Percentiles rank a stretch among this genome's conserved stretches.
These are phyloP conservation scores for Colletotrichum sansevieriae DNA, from an alignment of 2,329 filamentous ascomycete genomes.

Conservation along the genomic window DNA sequence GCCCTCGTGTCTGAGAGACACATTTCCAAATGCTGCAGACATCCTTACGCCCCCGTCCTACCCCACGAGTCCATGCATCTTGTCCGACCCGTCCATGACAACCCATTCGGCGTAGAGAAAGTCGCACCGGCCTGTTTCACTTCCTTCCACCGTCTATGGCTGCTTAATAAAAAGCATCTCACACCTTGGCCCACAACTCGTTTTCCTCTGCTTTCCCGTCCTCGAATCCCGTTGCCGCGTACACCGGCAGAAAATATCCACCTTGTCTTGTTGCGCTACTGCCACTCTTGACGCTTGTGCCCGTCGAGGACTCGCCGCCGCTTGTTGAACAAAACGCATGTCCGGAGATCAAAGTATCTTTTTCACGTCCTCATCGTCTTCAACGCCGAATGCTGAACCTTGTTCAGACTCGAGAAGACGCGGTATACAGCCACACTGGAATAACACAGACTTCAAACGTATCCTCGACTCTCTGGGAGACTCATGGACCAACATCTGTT, in stretches of 20 bases:
- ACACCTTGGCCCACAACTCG: constrained; percentile 16
- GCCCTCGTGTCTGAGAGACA: constrained; percentile 19
- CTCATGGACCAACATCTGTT: constrained; percentile 34
- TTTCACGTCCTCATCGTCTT: background rate
- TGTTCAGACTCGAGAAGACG: background rate
- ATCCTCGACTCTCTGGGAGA: background rate
- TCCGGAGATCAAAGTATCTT: background rate
- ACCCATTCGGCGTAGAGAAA: constrained; percentile 41
- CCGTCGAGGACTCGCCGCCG: constrained; percentile 16
- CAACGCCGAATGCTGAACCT: constrained; percentile 4
- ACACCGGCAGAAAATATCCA: constrained; percentile 27
- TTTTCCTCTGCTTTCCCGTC: constrained; percentile 14
- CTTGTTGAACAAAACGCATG: constrained; percentile 2
- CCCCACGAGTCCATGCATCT: constrained; percentile 41
- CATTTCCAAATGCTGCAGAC: constrained; percentile 38
- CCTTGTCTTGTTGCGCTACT: constrained; percentile 33
- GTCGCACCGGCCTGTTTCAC: constrained; percentile 55
- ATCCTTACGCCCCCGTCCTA: constrained; percentile 38
- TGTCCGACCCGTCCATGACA: constrained; percentile 42
- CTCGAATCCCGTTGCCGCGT: constrained; percentile 27
- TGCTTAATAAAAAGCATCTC: constrained; percentile 39
- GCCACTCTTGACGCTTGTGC: constrained; percentile 22
- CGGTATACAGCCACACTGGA: background rate
- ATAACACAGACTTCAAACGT: too few relatives aligned
- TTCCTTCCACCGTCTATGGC: constrained; percentile 42